Base-by-base conservation (phyloP, 2,329 filamentous ascomycete genomes). In the Fusarium protoensiforme region DNA sequence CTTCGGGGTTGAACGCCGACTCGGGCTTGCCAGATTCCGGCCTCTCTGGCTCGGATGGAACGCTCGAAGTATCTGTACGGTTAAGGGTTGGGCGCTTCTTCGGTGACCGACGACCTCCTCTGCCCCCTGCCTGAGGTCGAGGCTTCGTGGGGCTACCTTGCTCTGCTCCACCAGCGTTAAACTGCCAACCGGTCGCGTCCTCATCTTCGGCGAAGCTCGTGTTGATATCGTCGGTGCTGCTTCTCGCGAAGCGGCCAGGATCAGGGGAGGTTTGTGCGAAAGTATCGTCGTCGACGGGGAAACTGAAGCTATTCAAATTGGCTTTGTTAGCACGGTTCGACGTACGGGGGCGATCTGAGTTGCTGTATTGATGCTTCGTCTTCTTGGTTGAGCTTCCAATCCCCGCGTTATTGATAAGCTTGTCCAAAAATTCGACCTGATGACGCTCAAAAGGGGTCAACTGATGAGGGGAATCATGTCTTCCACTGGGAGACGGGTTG, bases 201-300 rank as follows among this genome's bases (percentile, higher is more conserved):
- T 90, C 86, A 16, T 86, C 85, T 5, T 87, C 83, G 22, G 85
- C 86, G 79, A 92, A 92, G 41, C 83, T 87, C 20, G 90, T 92
- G 79, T 90, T 89, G 73, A 92, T 92, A 60, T 87, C 89, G 65
- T 92, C 89, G 22, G 87, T 82, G 74, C 87, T 91, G 65, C 81
- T 86, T 68, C 85, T 85, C 41, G 82, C 77, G 68, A 90, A 89
- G 4, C 79, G 80, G 46, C 82, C 80, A 38, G 78, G 80, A 22
- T 81, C 78, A n/a, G 82, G 77, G 11, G 81, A 79, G 7, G 83
- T 79, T 35, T 76, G 74, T 13, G 77, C 74, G 61, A 85, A 84
- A 1, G 82, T 82, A 43, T 86, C 83, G 64, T 86, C 81, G 67
- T 85, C 81, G 65, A 84, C 71, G 38, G 84, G 78, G 64, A 90